phyloP scores from a whole-genome alignment of 1,284 basidiomycete species.

The Singerocomus inundabilis region DNA sequence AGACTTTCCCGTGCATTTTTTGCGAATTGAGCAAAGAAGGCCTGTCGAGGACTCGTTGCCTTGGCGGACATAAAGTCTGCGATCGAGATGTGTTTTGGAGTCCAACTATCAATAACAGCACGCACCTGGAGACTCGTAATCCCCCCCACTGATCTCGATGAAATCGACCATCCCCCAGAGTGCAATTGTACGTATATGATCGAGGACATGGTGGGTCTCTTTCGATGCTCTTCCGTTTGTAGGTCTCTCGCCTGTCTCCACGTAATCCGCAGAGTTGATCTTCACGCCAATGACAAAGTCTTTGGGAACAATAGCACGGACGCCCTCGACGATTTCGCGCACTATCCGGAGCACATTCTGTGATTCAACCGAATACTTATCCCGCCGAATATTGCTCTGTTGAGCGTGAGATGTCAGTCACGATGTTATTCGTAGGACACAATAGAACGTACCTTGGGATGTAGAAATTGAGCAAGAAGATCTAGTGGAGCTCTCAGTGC shows the following conservation, averaged over 20 bases:
- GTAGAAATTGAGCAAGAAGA: conserved; percentile 83
- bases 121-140: conserved; percentile 78
- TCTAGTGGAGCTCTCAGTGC: conserved; percentile 45
- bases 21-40: conserved; percentile 63
- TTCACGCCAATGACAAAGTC: conserved; percentile 84
- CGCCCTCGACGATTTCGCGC: conserved; percentile 58
- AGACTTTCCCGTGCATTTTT: conserved; percentile 47
- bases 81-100: background rate
- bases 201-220: conserved; percentile 49
- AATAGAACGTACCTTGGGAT: conserved; percentile 54
- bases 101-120: background rate
- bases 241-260: conserved; percentile 45
- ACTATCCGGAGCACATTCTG: conserved; percentile 61
- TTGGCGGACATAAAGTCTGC: conserved; percentile 43
- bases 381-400: conserved; percentile 69
- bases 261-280: conserved; percentile 85
- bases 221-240: conserved; percentile 25
- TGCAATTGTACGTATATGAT: conserved; percentile 64
- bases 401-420: conserved; percentile 1
- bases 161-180: conserved; percentile 71
- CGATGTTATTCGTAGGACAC: background rate
- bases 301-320: conserved; percentile 56
- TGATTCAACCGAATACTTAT: conserved; percentile 53
- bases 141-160: conserved; percentile 85
- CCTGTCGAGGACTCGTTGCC: conserved; percentile 43